A percentile compares a stretch with the other conserved stretches of the same genome.
Conservation (phyloP, 228 moss, liverwort and hornwort species). For the Sphagnum fallax region DNA sequence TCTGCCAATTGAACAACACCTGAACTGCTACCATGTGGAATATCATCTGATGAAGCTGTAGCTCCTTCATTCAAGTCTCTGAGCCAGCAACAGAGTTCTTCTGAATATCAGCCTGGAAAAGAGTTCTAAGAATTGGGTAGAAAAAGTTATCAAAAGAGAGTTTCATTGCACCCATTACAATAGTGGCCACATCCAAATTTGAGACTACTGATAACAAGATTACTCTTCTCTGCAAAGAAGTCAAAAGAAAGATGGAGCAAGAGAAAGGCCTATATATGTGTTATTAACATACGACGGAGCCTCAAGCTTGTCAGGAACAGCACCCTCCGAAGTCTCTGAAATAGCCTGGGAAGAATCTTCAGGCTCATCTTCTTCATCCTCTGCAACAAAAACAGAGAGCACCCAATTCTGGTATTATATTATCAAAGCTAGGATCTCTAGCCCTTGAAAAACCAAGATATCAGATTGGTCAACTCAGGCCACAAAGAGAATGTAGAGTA, state of each 20-base stretch:
- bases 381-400: constrained; percentile 18
- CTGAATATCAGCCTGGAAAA: background rate
- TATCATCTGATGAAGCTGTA: constrained; percentile 18
- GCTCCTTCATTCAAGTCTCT: constrained; percentile 37
- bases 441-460: too few relatives aligned
- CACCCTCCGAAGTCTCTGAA: constrained; percentile 51
- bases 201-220: too few relatives aligned
- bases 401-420: background rate
- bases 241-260: too few relatives aligned
- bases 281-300: constrained; percentile 18
- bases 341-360: constrained; percentile 59
- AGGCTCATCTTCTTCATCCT: constrained; percentile 61
- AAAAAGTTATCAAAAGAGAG: too few relatives aligned
- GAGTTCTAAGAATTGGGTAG: background rate
- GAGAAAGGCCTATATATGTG: too few relatives aligned
- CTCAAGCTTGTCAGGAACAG: constrained; percentile 41
- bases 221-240: too few relatives aligned
- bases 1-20: constrained; percentile 76
- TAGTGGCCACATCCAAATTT: too few relatives aligned
- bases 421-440: too few relatives aligned
- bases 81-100: constrained; percentile 7
- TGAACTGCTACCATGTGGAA: constrained; percentile 22
- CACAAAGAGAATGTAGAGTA: background rate
- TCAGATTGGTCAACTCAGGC: background rate
- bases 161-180: too few relatives aligned